These are phyloP conservation scores for Arabidopsis arenosa DNA, from an alignment of 345 rosid species.

Conservation along the genomic window DNA sequence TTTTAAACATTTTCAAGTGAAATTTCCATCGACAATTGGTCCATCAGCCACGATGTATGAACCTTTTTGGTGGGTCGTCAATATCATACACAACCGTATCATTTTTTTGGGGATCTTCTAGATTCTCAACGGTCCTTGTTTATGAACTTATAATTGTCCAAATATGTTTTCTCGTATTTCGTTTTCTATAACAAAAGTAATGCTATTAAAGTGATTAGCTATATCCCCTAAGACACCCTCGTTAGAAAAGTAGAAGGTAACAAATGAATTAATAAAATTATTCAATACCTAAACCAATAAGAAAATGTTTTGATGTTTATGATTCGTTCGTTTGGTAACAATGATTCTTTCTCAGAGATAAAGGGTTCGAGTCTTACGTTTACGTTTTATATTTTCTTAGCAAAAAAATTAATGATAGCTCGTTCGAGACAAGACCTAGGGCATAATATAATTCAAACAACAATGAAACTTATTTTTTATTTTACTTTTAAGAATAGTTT, in stretches of 20 bases:
- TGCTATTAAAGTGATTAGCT: neutral
- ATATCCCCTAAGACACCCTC: neutral
- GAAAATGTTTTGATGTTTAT: neutral
- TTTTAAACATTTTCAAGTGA: neutral
- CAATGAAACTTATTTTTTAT: too few species aligned
- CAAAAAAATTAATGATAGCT: too few species aligned
- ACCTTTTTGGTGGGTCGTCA: constrained; percentile 37
- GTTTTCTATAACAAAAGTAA: neutral
- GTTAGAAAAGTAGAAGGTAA: neutral
- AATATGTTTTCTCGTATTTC: neutral
- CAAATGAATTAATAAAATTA: neutral
- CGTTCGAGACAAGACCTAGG: too few species aligned
- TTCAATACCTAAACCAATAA: neutral
- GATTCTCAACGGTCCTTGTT: constrained; percentile 1
- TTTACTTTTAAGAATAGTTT: too few species aligned
- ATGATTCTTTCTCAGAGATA: too few species aligned
- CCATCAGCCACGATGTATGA: constrained; percentile 17
- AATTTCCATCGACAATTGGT: constrained; percentile 14
- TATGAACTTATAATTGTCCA: neutral
- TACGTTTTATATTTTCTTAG: too few species aligned
- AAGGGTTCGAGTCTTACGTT: too few species aligned
- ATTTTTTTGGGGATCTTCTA: neutral
- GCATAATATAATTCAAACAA: too few species aligned
- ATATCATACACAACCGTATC: constrained; percentile 17
- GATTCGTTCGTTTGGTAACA: too few species aligned